Evolutionary conservation across 1,284 basidiomycete species (phyloP).

Genomic region (Marasmius tenuissimus): DNA sequence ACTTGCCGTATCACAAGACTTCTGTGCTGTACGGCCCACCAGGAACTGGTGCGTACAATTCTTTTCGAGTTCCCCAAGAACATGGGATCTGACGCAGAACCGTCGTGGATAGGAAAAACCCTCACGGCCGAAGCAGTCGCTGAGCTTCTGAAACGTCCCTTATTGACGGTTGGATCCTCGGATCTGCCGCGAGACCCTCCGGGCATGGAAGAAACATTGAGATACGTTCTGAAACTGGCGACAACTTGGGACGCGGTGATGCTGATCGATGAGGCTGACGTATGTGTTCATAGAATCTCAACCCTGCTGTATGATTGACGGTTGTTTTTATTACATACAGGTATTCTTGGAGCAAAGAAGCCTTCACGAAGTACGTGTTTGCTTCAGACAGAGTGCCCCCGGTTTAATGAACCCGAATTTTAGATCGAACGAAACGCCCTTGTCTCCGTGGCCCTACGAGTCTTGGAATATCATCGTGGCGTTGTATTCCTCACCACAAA

Average conservation of each 20-base stretch:
- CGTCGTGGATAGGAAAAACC: conserved; percentile 19
- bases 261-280: conserved; percentile 16
- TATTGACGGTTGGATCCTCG: conserved; percentile 16
- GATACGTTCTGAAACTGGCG: conserved; percentile 1
- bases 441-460: conserved; percentile 23
- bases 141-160: conserved; percentile 20
- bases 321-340: background rate
- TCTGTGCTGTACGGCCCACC: conserved; percentile 12
- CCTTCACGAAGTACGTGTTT: conserved; percentile 14
- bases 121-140: conserved; percentile 24
- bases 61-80: background rate
- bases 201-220: conserved; percentile 4
- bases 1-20: background rate
- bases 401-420: background rate
- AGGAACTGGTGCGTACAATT: conserved; percentile 4
- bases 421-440: conserved; percentile 23
- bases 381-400: background rate
- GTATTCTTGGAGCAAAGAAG: conserved; percentile 15
- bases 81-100: background rate
- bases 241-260: conserved; percentile 12
- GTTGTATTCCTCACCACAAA: conserved; percentile 32
- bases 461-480: conserved; percentile 23
- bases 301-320: background rate
- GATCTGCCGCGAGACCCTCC: conserved; percentile 7
- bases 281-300: background rate